phyloP scores from a whole-genome alignment of 2,329 filamentous ascomycete genomes.

The Leptosphaerulina australis region DNA sequence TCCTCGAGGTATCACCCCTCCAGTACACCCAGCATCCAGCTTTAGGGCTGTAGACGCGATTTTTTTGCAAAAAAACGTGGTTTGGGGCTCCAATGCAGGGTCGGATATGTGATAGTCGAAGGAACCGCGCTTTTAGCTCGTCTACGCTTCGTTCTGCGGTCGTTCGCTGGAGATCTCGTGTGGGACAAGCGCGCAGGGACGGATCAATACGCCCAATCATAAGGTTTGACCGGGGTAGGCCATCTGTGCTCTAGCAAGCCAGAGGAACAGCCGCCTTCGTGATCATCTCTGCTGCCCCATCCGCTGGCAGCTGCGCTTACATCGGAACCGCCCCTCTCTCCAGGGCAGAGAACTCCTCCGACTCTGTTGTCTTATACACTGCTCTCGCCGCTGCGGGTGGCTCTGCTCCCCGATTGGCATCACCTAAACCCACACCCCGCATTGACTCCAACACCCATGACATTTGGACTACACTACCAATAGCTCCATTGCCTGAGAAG shows the following conservation, averaged over 20 bases:
- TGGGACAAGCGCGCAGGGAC: constrained; percentile 32
- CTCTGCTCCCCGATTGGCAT: constrained; percentile 32
- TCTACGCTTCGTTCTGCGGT: constrained; percentile 25
- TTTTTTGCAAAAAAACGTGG: constrained; percentile 44
- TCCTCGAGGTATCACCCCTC: constrained; percentile 27
- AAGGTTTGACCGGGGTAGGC: constrained; percentile 14
- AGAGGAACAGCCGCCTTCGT: constrained; percentile 39
- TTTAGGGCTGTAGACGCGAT: constrained; percentile 41
- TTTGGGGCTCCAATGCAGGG: constrained; percentile 35
- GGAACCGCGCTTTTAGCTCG: constrained; percentile 36
- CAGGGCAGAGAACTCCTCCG: constrained; percentile 26
- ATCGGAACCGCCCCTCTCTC: constrained; percentile 36
- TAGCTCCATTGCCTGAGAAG: constrained; percentile 1
- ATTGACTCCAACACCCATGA: constrained; percentile 15
- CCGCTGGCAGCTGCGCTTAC: constrained; percentile 38
- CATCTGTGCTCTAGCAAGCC: constrained; percentile 31
- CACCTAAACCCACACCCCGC: constrained; percentile 23
- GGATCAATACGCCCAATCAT: constrained; percentile 24
- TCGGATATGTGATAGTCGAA: constrained; percentile 29
- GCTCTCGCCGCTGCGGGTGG: constrained; percentile 37
- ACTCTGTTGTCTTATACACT: constrained; percentile 38
- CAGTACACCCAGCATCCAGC: constrained; percentile 28
- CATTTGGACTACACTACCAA: constrained; percentile 3
- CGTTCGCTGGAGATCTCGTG: constrained; percentile 24
- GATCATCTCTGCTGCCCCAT: constrained; percentile 32